Conservation (phyloP, 2,329 filamentous ascomycete species). For the Delphinella strobiligena region DNA sequence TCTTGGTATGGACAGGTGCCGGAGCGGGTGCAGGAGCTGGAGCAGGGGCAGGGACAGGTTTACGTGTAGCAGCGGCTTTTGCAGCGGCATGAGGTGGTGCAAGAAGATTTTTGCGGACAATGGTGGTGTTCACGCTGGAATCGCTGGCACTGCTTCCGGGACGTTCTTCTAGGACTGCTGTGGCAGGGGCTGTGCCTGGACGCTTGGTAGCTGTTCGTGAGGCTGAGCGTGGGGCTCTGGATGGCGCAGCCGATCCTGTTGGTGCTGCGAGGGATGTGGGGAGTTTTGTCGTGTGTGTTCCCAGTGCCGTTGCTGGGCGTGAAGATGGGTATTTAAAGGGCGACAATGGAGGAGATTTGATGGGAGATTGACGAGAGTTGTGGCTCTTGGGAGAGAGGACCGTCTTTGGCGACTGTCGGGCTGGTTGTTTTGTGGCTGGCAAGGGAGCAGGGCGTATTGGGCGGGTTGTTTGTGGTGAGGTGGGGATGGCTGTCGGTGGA, state of each 20-base stretch:
- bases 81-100: conserved; percentile 22
- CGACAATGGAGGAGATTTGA: conserved; percentile 35
- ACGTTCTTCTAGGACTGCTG: conserved; percentile 17
- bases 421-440: not conserved
- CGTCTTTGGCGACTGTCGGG: conserved; percentile 21
- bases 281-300: conserved; percentile 35
- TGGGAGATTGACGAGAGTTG: conserved; percentile 57
- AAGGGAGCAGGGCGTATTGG: too few relatives aligned
- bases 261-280: too few relatives aligned
- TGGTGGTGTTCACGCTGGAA: conserved; percentile 48
- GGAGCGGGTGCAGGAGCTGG: conserved; percentile 3
- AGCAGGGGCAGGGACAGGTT: conserved; percentile 6
- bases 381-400: conserved; percentile 73
- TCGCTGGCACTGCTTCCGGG: conserved; percentile 46
- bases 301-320: conserved; percentile 8
- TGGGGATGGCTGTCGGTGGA: conserved; percentile 15
- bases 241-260: too few relatives aligned
- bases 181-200: conserved; percentile 25
- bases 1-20: conserved; percentile 32
- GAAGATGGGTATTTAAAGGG: conserved; percentile 48
- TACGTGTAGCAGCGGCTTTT: conserved; percentile 14
- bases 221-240: conserved; percentile 48
- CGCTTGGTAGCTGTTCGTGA: conserved; percentile 44
- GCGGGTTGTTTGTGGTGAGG: conserved; percentile 22
- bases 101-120: conserved; percentile 42